phyloP scores from a whole-genome alignment of 225 moss, liverwort and hornwort genomes.

The Bryoerythrophyllum caledonicum region DNA sequence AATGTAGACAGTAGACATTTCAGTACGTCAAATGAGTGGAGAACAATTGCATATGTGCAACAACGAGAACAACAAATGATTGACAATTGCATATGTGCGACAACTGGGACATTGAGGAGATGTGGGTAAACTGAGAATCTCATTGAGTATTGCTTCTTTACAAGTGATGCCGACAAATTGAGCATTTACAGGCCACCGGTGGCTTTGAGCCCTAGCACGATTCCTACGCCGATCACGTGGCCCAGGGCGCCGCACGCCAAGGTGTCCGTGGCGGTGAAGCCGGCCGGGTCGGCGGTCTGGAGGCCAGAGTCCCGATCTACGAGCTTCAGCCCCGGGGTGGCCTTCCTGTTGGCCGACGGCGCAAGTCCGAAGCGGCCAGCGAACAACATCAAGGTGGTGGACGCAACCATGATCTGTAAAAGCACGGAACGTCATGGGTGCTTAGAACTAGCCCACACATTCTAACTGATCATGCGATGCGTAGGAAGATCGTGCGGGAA shows the following conservation, averaged over 20 bases:
- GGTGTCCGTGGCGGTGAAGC: conserved; percentile 73
- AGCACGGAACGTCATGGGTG: not conserved
- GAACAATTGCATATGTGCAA: too few species aligned
- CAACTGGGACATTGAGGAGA: too few species aligned
- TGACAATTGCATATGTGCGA: not conserved
- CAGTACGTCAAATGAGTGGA: too few species aligned
- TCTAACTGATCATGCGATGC: not conserved
- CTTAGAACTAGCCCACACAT: not conserved
- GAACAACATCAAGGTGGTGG: conserved; percentile 62
- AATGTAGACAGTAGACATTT: not conserved
- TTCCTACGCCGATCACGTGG: conserved; percentile 69
- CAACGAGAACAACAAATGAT: too few species aligned
- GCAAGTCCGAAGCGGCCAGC: conserved; percentile 81
- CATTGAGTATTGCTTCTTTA: conserved; percentile 40
- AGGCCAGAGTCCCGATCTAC: conserved; percentile 75
- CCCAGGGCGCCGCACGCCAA: conserved; percentile 65
- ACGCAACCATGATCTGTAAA: conserved; percentile 59
- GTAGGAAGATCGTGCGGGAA: not conserved
- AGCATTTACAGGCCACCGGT: conserved; percentile 39
- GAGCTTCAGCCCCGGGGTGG: conserved; percentile 67
- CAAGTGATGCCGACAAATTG: conserved; percentile 58
- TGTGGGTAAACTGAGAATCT: conserved; percentile 2
- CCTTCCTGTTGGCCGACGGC: conserved; percentile 74
- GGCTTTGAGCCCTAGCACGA: conserved; percentile 90
- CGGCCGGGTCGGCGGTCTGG: conserved; percentile 80